Evolutionary conservation across 768 basidiomycete genomes (phyloP).

Genomic region (Neoboletus brunneissimus): DNA sequence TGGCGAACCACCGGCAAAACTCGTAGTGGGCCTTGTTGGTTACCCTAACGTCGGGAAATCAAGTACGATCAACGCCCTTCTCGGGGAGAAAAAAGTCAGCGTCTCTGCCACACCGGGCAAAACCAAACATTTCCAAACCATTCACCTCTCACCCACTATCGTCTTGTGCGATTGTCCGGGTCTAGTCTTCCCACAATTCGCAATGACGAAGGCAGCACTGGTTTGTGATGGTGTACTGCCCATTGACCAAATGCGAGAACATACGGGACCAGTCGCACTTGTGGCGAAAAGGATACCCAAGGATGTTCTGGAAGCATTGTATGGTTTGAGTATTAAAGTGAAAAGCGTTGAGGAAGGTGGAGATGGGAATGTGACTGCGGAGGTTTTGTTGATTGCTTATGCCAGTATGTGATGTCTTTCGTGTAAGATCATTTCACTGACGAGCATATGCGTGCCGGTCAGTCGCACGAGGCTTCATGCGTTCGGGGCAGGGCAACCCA

Average conservation of each 20-base stretch:
- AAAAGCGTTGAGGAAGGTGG: constrained; percentile 78
- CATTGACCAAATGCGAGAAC: constrained; percentile 94
- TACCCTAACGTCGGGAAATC: constrained; percentile 99
- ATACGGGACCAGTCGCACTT: constrained; percentile 80
- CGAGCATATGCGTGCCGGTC: constrained; percentile 11
- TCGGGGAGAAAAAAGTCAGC: constrained; percentile 97
- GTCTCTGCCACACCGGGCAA: constrained; percentile 98
- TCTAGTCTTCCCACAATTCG: constrained; percentile 97
- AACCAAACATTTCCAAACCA: constrained; percentile 99
- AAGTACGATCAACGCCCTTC: constrained; percentile 92
- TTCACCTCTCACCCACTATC: constrained; percentile 84
- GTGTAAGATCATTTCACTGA: constrained; percentile 4
- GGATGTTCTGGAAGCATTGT: constrained; percentile 82
- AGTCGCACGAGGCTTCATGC: constrained; percentile 93
- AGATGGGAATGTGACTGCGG: constrained; percentile 66
- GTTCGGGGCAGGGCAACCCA: constrained; percentile 94
- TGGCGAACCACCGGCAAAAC: constrained; percentile 57
- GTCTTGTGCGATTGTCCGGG: constrained; percentile 97
- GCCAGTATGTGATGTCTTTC: constrained; percentile 65
- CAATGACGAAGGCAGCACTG: constrained; percentile 92
- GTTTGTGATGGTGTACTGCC: constrained; percentile 96
- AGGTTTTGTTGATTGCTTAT: constrained; percentile 83
- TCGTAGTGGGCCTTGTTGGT: constrained; percentile 89
- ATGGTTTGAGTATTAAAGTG: constrained; percentile 76
- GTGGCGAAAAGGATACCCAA: constrained; percentile 77